These are phyloP conservation scores for Sphagnum magellanicum DNA, from an alignment of 228 moss, liverwort and hornwort genomes.

Conservation along the genomic window DNA sequence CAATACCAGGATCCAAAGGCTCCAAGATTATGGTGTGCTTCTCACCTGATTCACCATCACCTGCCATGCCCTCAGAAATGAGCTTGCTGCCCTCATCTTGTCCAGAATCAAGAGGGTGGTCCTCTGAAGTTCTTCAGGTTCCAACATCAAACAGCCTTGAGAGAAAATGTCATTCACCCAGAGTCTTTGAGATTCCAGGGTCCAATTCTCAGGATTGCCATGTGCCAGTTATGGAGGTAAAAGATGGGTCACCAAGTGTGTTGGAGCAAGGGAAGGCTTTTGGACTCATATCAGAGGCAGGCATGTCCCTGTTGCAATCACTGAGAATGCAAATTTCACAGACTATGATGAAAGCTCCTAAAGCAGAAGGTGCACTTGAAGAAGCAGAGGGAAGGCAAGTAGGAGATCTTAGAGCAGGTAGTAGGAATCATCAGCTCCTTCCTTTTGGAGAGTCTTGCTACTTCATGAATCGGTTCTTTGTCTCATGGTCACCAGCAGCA, in stretches of 20 bases:
- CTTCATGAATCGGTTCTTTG: constrained; percentile 65
- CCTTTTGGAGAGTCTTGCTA: constrained; percentile 51
- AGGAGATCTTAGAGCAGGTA: constrained; percentile 13
- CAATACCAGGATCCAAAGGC: constrained; percentile 64
- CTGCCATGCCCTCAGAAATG: constrained; percentile 30
- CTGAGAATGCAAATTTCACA: constrained; percentile 42
- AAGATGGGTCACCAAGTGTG: constrained; percentile 22
- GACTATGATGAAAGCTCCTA: constrained; percentile 43
- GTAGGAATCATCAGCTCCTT: constrained; percentile 17
- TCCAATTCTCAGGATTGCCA: not conserved
- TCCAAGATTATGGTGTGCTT: constrained; percentile 54
- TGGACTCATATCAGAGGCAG: constrained; percentile 53
- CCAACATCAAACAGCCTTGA: not conserved
- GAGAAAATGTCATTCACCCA: not conserved
- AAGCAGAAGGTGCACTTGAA: constrained; percentile 9
- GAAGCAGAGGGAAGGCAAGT: constrained; percentile 7
- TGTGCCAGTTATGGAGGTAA: constrained; percentile 27
- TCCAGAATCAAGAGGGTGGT: not conserved
- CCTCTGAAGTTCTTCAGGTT: not conserved
- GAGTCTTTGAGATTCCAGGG: not conserved
- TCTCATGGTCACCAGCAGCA: constrained; percentile 39
- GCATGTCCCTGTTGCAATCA: constrained; percentile 31
- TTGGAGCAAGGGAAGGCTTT: constrained; percentile 56
- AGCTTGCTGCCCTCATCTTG: constrained; percentile 8
- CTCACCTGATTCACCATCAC: constrained; percentile 75